These are phyloP conservation scores for Ascochyta fabae DNA, from an alignment of 2,329 filamentous ascomycete species.

Conservation along the genomic window DNA sequence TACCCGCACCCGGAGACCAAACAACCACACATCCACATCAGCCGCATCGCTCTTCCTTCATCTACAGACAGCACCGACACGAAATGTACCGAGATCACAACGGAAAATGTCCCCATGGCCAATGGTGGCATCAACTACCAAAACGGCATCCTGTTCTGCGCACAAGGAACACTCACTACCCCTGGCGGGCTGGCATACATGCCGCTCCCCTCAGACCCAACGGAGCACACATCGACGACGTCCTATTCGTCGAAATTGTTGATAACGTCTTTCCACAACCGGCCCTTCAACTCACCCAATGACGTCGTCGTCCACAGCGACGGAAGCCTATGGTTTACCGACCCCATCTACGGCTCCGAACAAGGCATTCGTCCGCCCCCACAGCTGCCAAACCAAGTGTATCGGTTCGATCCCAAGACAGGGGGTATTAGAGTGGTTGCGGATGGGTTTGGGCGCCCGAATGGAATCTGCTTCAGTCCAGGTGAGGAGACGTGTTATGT, in stretches of 20 bases:
- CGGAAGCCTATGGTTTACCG: slow-evolving; percentile 57
- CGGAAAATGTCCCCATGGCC: slow-evolving; percentile 20
- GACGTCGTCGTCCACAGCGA: slow-evolving; percentile 49
- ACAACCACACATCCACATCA: slow-evolving; percentile 27
- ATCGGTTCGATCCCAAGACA: slow-evolving; percentile 49
- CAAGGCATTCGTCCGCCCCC: slow-evolving; percentile 32
- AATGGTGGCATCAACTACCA: slow-evolving; percentile 43
- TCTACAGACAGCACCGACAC: slow-evolving; percentile 1
- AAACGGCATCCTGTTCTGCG: slow-evolving; percentile 42
- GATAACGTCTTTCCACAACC: slow-evolving; percentile 53
- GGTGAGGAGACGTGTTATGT: slow-evolving; percentile 51
- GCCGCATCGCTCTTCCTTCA: slow-evolving; percentile 20
- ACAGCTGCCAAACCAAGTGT: slow-evolving; percentile 38
- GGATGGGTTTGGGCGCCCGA: slow-evolving; percentile 50
- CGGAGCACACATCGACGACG: not conserved
- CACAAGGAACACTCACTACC: slow-evolving; percentile 38
- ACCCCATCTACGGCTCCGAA: slow-evolving; percentile 42
- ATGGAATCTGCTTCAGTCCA: slow-evolving; percentile 53
- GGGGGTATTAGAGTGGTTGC: slow-evolving; percentile 47
- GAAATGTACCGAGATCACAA: slow-evolving; percentile 13
- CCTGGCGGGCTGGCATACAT: slow-evolving; percentile 42
- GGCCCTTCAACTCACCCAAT: slow-evolving; percentile 51
- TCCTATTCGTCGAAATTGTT: slow-evolving; percentile 28
- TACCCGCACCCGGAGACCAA: slow-evolving; percentile 21
- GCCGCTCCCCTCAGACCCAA: slow-evolving; percentile 26